A percentile compares a stretch with the other conserved stretches of the same genome.
Evolutionary conservation across 164 flowering plant species (phyloP).

Genomic region (Liriodendron chinense): DNA sequence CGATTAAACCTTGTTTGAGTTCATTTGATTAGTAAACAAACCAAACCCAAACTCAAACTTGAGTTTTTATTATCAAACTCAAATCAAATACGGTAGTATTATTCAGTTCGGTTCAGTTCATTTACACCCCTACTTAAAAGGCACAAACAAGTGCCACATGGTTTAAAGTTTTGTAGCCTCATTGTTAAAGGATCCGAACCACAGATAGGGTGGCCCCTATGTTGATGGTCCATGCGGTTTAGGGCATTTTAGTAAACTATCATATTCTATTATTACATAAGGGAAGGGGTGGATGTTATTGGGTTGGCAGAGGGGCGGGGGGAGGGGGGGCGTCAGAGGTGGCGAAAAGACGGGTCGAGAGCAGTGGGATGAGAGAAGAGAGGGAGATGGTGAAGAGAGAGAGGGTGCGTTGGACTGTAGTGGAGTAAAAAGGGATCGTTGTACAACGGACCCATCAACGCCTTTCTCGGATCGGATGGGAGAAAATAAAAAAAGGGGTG

Average conservation of each 20-base stretch:
- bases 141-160: no score
- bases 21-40: no score
- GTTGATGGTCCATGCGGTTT: not conserved
- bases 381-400: not conserved
- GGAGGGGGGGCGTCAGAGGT: constrained; percentile 16
- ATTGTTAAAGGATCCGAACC: no score
- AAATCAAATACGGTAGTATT: no score
- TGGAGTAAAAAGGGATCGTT: not conserved
- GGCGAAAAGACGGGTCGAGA: constrained; percentile 24
- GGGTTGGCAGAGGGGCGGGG: constrained; percentile 1
- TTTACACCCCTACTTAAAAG: no score
- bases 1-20: no score
- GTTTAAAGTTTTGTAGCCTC: no score
- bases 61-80: no score
- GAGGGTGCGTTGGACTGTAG: not conserved
- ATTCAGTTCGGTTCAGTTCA: no score
- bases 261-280: not conserved
- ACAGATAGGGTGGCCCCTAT: no score
- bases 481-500: not conserved
- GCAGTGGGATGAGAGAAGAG: not conserved
- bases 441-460: constrained; percentile 15
- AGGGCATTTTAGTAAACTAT: not conserved
- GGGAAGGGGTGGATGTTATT: not conserved
- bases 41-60: no score
- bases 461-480: constrained; percentile 13